Evolutionary conservation across 495 filamentous ascomycete species (phyloP).

Genomic region (Oidiodendron maius): DNA sequence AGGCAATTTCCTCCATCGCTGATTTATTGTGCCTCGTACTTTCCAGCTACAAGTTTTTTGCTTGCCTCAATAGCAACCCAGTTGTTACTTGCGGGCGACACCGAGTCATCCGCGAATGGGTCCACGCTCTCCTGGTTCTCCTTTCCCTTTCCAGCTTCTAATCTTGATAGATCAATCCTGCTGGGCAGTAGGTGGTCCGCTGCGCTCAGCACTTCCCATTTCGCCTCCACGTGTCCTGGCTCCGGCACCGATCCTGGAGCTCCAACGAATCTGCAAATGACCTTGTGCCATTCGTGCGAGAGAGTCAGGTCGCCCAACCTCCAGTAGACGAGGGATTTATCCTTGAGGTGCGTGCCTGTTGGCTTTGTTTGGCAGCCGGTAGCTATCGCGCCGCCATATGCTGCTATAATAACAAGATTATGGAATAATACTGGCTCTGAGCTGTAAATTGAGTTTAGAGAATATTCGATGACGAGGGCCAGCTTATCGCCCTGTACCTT

Average conservation of each 20-base stretch:
- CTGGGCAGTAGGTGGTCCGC: constrained; percentile 4
- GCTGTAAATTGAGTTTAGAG: constrained; percentile 67
- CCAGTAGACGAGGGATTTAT: constrained; percentile 86
- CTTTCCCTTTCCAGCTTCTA: constrained; percentile 21
- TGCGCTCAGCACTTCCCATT: constrained; percentile 53
- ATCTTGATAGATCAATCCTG: constrained; percentile 15
- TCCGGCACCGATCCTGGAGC: constrained; percentile 69
- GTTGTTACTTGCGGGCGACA: constrained; percentile 22
- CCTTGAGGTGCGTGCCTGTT: constrained; percentile 73
- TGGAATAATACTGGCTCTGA: constrained; percentile 56
- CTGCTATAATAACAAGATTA: constrained; percentile 77
- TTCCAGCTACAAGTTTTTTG: constrained; percentile 73
- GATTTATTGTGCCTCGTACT: constrained; percentile 52
- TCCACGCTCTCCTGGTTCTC: constrained; percentile 18
- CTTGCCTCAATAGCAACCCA: constrained; percentile 72
- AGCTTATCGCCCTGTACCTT: constrained; percentile 76
- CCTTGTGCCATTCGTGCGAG: constrained; percentile 48
- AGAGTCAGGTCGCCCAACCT: constrained; percentile 74
- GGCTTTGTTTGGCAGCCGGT: constrained; percentile 68
- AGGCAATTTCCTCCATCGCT: background rate
- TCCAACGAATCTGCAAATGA: constrained; percentile 70
- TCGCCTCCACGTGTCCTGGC: constrained; percentile 71
- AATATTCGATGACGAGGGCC: constrained; percentile 77
- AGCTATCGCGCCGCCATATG: constrained; percentile 63
- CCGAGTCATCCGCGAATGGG: constrained; percentile 23